A percentile compares a stretch with the other conserved stretches of the same genome.
phyloP scores from a whole-genome alignment of 805 yeast species.

The Zygosaccharomyces bisporus region DNA sequence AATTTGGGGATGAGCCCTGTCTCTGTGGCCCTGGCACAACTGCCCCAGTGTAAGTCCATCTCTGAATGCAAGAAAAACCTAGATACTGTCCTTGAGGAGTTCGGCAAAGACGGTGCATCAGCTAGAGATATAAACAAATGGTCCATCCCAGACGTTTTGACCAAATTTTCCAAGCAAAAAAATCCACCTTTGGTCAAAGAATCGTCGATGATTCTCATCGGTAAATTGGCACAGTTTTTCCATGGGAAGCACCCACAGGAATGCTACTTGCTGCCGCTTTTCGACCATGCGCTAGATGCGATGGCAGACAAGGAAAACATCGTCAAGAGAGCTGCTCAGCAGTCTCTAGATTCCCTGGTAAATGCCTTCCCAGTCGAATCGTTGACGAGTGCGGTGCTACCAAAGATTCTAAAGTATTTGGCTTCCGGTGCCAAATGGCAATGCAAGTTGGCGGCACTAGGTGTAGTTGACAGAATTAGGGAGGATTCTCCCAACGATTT shows the following conservation, averaged over 20 bases:
- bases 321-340: conserved; percentile 82
- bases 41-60: conserved; percentile 34
- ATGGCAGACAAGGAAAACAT: conserved; percentile 83
- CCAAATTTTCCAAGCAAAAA: conserved; percentile 68
- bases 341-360: conserved; percentile 65
- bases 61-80: conserved; percentile 37
- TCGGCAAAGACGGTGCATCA: conserved; percentile 38
- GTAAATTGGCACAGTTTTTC: conserved; percentile 55
- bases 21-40: conserved; percentile 45
- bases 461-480: conserved; percentile 65
- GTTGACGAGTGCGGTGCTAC: conserved; percentile 63
- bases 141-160: conserved; percentile 59
- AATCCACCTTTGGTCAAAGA: conserved; percentile 74
- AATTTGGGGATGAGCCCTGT: conserved; percentile 66
- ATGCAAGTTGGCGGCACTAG: conserved; percentile 76
- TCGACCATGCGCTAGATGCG: conserved; percentile 63
- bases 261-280: conserved; percentile 62
- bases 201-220: conserved; percentile 59
- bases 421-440: conserved; percentile 90
- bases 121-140: conserved; percentile 51
- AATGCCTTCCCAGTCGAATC: conserved; percentile 75
- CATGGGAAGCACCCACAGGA: conserved; percentile 71
- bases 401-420: conserved; percentile 58
- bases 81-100: conserved; percentile 43
- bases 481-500: conserved; percentile 82